Evolutionary conservation across 225 moss, liverwort and hornwort species (phyloP).

Genomic region (Marchantia paleacea): DNA sequence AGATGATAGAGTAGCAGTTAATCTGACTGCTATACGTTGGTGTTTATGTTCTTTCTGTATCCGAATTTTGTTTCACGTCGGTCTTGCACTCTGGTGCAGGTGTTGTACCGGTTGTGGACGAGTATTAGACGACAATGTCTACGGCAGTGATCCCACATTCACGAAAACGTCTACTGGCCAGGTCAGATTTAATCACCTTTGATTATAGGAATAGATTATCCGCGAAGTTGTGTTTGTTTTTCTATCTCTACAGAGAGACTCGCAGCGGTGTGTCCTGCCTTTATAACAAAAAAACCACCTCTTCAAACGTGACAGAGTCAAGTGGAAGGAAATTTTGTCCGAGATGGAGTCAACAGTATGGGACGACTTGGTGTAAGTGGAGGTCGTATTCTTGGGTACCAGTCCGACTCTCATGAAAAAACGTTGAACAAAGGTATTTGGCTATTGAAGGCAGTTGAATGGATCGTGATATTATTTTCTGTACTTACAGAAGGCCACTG

Average conservation of each 20-base stretch:
- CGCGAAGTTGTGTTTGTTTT: not conserved
- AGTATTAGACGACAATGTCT: slow-evolving; percentile 93
- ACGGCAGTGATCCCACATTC: slow-evolving; percentile 82
- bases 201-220: not conserved
- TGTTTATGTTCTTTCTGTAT: not conserved
- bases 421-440: slow-evolving; percentile 82
- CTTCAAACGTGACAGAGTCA: slow-evolving; percentile 66
- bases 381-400: slow-evolving; percentile 87
- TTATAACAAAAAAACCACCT: not conserved
- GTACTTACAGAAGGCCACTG: not conserved
- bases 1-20: no score
- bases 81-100: slow-evolving; percentile 37
- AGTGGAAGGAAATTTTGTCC: slow-evolving; percentile 93
- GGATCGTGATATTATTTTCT: no score
- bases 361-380: slow-evolving; percentile 77
- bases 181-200: slow-evolving; percentile 37
- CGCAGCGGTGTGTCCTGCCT: not conserved
- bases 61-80: not conserved
- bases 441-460: not conserved
- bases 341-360: slow-evolving; percentile 78
- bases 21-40: no score
- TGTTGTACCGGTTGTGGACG: slow-evolving; percentile 99
- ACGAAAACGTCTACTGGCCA: slow-evolving; percentile 84
- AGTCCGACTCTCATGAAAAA: slow-evolving; percentile 98
- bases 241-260: no score